Conservation (phyloP, 129 eudicot species). For the Cynara cardunculus region DNA sequence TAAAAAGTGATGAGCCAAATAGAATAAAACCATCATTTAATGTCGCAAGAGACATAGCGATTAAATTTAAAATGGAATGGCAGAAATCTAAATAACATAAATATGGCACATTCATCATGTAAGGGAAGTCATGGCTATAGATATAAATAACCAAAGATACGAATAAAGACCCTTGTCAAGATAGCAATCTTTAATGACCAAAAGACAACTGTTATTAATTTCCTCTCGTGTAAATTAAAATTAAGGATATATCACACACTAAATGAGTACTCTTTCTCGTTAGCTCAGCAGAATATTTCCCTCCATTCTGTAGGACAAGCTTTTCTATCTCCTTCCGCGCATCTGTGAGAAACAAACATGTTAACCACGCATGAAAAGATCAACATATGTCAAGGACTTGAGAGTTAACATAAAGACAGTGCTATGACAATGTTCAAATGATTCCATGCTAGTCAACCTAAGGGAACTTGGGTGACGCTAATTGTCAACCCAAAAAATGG, state of each 20-base stretch:
- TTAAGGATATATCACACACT: constrained; percentile 89
- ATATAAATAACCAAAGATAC: not conserved
- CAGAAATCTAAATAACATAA: not conserved
- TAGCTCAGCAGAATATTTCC: constrained; percentile 88
- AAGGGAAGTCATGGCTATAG: not conserved
- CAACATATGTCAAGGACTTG: constrained; percentile 7
- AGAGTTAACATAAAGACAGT: not conserved
- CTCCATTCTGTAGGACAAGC: constrained; percentile 71
- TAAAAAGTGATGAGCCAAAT: not conserved
- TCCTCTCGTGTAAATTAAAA: not conserved
- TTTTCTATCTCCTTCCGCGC: constrained; percentile 77
- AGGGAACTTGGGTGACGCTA: constrained; percentile 74
- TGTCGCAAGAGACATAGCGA: not conserved
- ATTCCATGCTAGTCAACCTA: constrained; percentile 42
- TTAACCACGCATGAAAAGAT: constrained; percentile 13
- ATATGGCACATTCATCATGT: not conserved
- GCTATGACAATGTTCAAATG: not conserved
- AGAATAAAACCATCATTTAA: not conserved
- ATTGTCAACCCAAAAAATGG: constrained; percentile 87
- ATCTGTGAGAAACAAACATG: constrained; percentile 35
- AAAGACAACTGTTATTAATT: not conserved
- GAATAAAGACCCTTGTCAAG: not conserved
- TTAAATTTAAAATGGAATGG: not conserved
- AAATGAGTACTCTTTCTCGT: constrained; percentile 81
- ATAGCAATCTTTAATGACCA: constrained; percentile 6